Evolutionary conservation across 2,329 filamentous ascomycete genomes (phyloP), one percentile per base, ranked within the genome.

Genomic region (Dothideomycetidae sp.): DNA sequence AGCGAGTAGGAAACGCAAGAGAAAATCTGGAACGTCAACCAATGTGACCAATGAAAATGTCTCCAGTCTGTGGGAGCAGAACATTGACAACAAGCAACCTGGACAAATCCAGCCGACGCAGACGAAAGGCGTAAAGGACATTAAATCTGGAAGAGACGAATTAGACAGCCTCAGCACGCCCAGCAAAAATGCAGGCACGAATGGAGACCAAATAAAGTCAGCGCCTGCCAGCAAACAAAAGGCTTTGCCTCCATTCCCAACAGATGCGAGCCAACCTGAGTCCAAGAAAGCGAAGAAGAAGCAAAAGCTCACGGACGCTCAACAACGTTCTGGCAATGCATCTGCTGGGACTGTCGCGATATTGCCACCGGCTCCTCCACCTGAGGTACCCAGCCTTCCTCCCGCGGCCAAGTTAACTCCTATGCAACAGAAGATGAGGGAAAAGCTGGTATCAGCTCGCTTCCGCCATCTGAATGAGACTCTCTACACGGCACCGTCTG

Each of bases 391-490:
- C 46, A 35, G 49, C 40, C 19, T 52, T 7, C 49, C 55, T 12
- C 50, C 58, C 34, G 58, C 60, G 11, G 54, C 64, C 13, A 83
- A 81, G 49, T 73, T 98, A 52, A 98, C 90, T 1, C 85, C 90
- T 3, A 75, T 98, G 40, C 90, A 98, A 66, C 75, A 80, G 39
- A 77, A 83, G 3, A 98, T 98, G 90, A 78, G 83, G 44, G 79
- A 85, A 54, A 98, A 98, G 66, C 76, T 98, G 45, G 71, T 93
- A 44, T 92, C 86, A 7, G 86, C 90, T 1, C 85, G 90, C 41
- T 98, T 98, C 71, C 84, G 90, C 46, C 85, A 96, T 60, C 75
- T 98, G 44, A 98, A 98, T 59, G 81, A 98, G 64, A 88, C 84
- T 0, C 76, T 98, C 10, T 98, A 98, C 64, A 96, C 88, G 3